phyloP scores from a whole-genome alignment of 2,329 filamentous ascomycete genomes.

The Scytalidium lignicola region DNA sequence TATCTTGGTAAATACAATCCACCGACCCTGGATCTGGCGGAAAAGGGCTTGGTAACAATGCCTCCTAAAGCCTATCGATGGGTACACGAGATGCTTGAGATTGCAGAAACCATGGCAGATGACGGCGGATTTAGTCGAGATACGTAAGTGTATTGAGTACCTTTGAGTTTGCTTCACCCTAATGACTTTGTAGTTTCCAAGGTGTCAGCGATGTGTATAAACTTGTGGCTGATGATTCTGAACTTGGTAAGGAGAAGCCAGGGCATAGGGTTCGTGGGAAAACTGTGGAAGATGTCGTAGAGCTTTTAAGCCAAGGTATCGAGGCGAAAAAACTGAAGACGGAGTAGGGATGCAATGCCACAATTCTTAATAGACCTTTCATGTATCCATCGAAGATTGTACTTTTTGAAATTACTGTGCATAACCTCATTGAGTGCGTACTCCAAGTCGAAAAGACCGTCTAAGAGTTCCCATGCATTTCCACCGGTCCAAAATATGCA shows the following conservation, averaged over 20 bases:
- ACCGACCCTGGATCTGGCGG: slow-evolving; percentile 34
- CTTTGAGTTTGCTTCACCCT: background rate
- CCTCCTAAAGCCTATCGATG: slow-evolving; percentile 69
- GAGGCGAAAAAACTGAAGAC: slow-evolving; percentile 33
- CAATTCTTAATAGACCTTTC: too few relatives aligned
- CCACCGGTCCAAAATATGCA: too few relatives aligned
- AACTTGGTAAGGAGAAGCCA: slow-evolving; percentile 50
- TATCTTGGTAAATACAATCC: slow-evolving; percentile 2
- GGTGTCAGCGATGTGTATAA: slow-evolving; percentile 53
- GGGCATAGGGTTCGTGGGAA: slow-evolving; percentile 47
- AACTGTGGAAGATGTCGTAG: slow-evolving; percentile 49
- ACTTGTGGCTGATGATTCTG: slow-evolving; percentile 52
- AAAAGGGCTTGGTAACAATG: slow-evolving; percentile 51
- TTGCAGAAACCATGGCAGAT: slow-evolving; percentile 56
- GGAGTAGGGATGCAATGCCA: background rate
- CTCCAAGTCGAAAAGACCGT: too few relatives aligned
- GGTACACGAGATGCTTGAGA: slow-evolving; percentile 71
- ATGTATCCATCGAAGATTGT: too few relatives aligned
- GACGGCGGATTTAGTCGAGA: slow-evolving; percentile 43
- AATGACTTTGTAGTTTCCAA: slow-evolving; percentile 33
- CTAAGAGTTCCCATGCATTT: too few relatives aligned
- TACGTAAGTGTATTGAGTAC: background rate
- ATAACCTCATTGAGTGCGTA: too few relatives aligned
- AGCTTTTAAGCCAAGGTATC: slow-evolving; percentile 38
- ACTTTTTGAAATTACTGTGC: too few relatives aligned